Evolutionary conservation across 768 basidiomycete genomes (phyloP), one percentile per base, ranked within the genome.

Genomic region (Hortiboletus flavorubellus): DNA sequence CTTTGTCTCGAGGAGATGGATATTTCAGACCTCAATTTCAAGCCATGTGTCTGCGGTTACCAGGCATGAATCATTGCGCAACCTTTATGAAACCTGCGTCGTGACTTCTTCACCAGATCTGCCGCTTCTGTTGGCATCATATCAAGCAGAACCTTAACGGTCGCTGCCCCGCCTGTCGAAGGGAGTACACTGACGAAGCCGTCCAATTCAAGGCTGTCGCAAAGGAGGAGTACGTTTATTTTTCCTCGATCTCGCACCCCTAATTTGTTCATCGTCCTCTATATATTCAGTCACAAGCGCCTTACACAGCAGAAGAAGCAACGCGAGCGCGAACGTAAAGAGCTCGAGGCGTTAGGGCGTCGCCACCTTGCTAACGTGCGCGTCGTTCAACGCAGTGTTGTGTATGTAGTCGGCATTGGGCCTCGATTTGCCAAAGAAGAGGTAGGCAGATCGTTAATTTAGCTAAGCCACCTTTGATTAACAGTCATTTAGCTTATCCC

Each of bases 1-100:
- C 83, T 99, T 56, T 99, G 97, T 75, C 85, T 98, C 42, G 96
- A 98, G 69, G 94, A 97, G 77, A 93, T 99, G 89, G 97, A 98
- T 76, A 85, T 98, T 63, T 93, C 93, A 47, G 97, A 99, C 82
- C 83, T 98, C 72, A 96, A 96, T 77, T 99, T 99, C 78, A 96
- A 94, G 78, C 97, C 97, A 29, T 99, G 97, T 74, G 85, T 94
- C 49, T 99, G 97, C 74, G 97, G 97, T 57, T 97, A 98, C 75
- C 97, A 98, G 83, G 97, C 90, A 60, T 51, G 63, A 49, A 48
- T 49, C 21, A 49, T 60, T 16, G 47, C 59, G 52, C 62, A 50
- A 56, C 34, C 5, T 26, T 61, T 54, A 65, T 63, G 56, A 65
- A 58, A 59, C 39, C 39, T 8, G 30, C 48, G 51, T 42, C 53